Evolutionary conservation across 805 yeast genomes (phyloP).

Genomic region (Kuraishia capsulata): DNA sequence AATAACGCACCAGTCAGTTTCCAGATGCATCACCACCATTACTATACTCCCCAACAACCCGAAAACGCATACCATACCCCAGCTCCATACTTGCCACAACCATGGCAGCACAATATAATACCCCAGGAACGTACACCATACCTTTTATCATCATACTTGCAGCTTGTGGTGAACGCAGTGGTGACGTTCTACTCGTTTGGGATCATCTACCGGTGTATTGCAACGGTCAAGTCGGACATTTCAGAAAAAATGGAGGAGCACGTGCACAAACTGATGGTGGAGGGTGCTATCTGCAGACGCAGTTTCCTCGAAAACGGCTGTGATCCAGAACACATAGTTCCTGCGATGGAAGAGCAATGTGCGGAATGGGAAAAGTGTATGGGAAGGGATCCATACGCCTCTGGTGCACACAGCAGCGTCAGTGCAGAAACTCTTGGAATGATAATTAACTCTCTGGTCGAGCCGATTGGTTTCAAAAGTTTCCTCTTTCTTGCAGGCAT

Average conservation of each 20-base stretch:
- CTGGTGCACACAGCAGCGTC: slow-evolving; percentile 43
- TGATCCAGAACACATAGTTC: slow-evolving; percentile 41
- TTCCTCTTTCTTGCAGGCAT: slow-evolving; percentile 28
- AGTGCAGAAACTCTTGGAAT: slow-evolving; percentile 58
- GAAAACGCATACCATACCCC: slow-evolving; percentile 1
- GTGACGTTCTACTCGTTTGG: slow-evolving; percentile 36
- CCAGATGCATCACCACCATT: slow-evolving; percentile 39
- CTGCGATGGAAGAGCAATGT: slow-evolving; percentile 52
- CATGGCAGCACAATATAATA: slow-evolving; percentile 44
- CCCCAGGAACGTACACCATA: slow-evolving; percentile 50
- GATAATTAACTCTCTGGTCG: slow-evolving; percentile 52
- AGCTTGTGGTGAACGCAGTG: slow-evolving; percentile 39
- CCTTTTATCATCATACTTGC: slow-evolving; percentile 52
- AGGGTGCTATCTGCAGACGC: slow-evolving; percentile 44
- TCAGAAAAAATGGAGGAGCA: slow-evolving; percentile 38
- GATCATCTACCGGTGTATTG: slow-evolving; percentile 31
- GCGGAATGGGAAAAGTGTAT: slow-evolving; percentile 58
- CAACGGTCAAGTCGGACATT: slow-evolving; percentile 47
- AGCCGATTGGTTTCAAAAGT: slow-evolving; percentile 59
- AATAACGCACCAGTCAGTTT: slow-evolving; percentile 12
- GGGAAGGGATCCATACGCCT: slow-evolving; percentile 42
- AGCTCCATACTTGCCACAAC: slow-evolving; percentile 34
- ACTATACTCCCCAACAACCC: slow-evolving; percentile 20
- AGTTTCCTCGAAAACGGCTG: slow-evolving; percentile 50
- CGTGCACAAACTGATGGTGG: slow-evolving; percentile 33